Percentiles rank a stretch among this genome's conserved stretches.
Conservation (phyloP, 179 eudicot genomes). For the Silene coronaria region DNA sequence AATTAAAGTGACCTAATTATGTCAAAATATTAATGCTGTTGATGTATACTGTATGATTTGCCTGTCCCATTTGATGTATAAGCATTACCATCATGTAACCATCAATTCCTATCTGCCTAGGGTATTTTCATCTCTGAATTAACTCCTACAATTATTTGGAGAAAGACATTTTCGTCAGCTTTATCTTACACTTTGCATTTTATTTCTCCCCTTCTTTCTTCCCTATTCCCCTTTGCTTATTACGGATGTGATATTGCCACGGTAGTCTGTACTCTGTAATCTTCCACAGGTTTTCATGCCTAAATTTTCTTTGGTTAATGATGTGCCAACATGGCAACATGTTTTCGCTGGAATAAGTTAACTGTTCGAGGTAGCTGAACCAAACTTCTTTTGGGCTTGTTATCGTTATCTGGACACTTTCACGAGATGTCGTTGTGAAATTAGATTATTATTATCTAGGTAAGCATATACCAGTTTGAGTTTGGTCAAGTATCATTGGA, state of each 20-base stretch:
- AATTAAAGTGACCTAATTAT: slow-evolving; percentile 8
- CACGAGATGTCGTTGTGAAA: not conserved
- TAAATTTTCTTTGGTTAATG: too few relatives aligned
- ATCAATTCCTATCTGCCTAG: not conserved
- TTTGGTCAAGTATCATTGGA: not conserved
- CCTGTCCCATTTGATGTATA: slow-evolving; percentile 3
- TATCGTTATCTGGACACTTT: not conserved
- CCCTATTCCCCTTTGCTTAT: not conserved
- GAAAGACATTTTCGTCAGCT: not conserved
- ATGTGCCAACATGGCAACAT: too few relatives aligned
- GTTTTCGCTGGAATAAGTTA: too few relatives aligned
- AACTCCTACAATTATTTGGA: not conserved
- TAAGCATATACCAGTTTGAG: not conserved
- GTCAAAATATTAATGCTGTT: not conserved
- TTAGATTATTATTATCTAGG: not conserved
- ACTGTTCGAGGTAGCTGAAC: too few relatives aligned
- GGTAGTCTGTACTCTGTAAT: too few relatives aligned
- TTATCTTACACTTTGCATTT: not conserved
- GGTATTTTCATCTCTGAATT: not conserved
- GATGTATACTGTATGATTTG: not conserved
- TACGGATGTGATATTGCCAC: too few relatives aligned
- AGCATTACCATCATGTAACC: not conserved
- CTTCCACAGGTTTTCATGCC: too few relatives aligned
- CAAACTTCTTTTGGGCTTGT: not conserved
- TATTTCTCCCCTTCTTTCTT: not conserved